These are phyloP conservation scores for Trichocomaceae sp. DNA, from an alignment of 2,329 filamentous ascomycete species.

Conservation along the genomic window DNA sequence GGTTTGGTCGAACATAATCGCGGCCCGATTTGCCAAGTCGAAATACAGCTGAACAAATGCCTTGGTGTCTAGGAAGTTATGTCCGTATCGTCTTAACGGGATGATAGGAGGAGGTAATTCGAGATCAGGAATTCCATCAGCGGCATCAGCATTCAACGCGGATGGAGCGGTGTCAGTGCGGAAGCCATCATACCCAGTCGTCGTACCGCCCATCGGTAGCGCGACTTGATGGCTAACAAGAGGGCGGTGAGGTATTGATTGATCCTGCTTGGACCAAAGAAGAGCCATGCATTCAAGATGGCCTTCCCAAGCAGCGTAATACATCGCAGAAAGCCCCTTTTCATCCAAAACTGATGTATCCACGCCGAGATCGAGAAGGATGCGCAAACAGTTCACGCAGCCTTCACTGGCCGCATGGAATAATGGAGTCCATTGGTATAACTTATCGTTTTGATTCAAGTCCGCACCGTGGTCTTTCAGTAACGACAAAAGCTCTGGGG, in stretches of 20 bases:
- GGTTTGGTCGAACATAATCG: slow-evolving; percentile 92
- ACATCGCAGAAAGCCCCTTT: slow-evolving; percentile 89
- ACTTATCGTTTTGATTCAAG: slow-evolving; percentile 84
- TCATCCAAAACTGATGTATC: slow-evolving; percentile 79
- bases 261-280: slow-evolving; percentile 46
- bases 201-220: slow-evolving; percentile 20
- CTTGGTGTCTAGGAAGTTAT: slow-evolving; percentile 98
- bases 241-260: slow-evolving; percentile 21
- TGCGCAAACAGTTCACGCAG: slow-evolving; percentile 79
- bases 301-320: slow-evolving; percentile 97
- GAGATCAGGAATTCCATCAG: slow-evolving; percentile 83
- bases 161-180: slow-evolving; percentile 29
- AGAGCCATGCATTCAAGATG: slow-evolving; percentile 91
- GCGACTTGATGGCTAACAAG: slow-evolving; percentile 26
- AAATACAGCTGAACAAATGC: slow-evolving; percentile 92
- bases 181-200: slow-evolving; percentile 21
- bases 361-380: slow-evolving; percentile 70
- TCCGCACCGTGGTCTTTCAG: slow-evolving; percentile 82
- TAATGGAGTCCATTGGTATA: slow-evolving; percentile 95
- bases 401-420: slow-evolving; percentile 96
- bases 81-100: slow-evolving; percentile 84
- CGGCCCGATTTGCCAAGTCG: slow-evolving; percentile 58
- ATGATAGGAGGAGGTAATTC: slow-evolving; percentile 94
- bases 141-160: slow-evolving; percentile 43
- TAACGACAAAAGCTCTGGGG: slow-evolving; percentile 69